Evolutionary conservation across 164 flowering plant species (phyloP), one percentile per base, ranked within the genome.

Genomic region (Chimonanthus praecox): DNA sequence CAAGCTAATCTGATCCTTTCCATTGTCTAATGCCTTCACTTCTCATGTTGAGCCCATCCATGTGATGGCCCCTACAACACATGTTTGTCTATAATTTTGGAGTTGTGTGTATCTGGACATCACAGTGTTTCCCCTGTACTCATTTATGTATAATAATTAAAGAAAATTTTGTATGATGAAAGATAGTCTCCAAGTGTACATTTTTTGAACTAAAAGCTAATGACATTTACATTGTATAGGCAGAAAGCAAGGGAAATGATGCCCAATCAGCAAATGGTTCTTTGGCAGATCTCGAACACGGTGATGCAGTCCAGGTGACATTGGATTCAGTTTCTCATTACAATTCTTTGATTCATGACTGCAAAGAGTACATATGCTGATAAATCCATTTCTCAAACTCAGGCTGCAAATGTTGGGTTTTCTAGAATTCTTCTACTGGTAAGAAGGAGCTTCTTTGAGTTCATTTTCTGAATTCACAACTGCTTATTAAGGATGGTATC

Each of bases 331-430:
- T 33, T 63, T 51, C 47, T 47, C 49, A n/a, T 33, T 64, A 44
- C 10, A 15, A 4, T 8, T 9, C 62, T 65, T 72, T 54, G 16
- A 64, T 46, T 70, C 48, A 47, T 70, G 44, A 44, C 7, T 66
- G 21, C 60, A 71, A 18, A 54, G 44, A 7, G 47, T 9, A 21
- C 58, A 49, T 43, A 61, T 44, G 68, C 74, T 76, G 47, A 79
- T 67, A 18, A 67, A 65, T 16, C 72, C 3, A 68, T 51, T 67
- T 75, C 58, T 47, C 43, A 65, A 70, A 69, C 61, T 62, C 88
- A 92, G 98, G 90, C 97, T 44, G 93, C 91, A 69, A 88, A 91
- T 87, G 96, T 92, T 63, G 92, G 96, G 47, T 89, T 92, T 78
- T 50, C 85, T 65, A 86, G 99, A 78, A 91, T 95, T 7, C 70